Conservation (phyloP, 805 yeast genomes). For the Saturnispora quitensis region DNA sequence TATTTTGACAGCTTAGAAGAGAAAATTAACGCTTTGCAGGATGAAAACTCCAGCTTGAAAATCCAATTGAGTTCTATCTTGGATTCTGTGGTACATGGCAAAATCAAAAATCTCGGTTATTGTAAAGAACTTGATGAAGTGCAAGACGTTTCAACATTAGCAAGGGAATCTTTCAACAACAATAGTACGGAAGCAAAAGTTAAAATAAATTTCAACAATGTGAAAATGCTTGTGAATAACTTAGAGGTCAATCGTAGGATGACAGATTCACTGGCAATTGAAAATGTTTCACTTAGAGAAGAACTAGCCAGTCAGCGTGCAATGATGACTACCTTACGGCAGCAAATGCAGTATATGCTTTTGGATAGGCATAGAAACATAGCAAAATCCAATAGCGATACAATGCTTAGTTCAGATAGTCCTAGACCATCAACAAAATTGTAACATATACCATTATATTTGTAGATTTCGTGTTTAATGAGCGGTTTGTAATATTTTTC, state of each 20-base stretch:
- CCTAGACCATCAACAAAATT: slow-evolving; percentile 7
- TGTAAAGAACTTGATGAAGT: slow-evolving; percentile 38
- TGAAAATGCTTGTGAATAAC: slow-evolving; percentile 19
- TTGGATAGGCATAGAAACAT: slow-evolving; percentile 31
- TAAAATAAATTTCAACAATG: slow-evolving; percentile 32
- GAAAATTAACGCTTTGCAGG: slow-evolving; percentile 23
- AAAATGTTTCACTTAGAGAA: slow-evolving; percentile 31
- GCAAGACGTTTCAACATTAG: neutral
- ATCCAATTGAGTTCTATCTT: slow-evolving; percentile 36
- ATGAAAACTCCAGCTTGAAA: slow-evolving; percentile 34
- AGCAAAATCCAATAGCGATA: neutral
- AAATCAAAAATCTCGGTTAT: slow-evolving; percentile 41
- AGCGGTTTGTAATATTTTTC: neutral
- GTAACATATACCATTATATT: neutral
- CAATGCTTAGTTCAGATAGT: neutral
- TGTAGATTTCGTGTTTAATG: neutral
- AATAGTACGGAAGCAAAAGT: slow-evolving; percentile 26
- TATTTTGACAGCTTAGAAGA: slow-evolving; percentile 23
- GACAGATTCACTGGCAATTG: slow-evolving; percentile 17
- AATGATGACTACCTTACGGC: slow-evolving; percentile 36
- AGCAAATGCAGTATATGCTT: slow-evolving; percentile 41
- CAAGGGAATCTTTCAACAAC: neutral
- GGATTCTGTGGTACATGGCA: slow-evolving; percentile 41
- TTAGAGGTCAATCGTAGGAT: slow-evolving; percentile 21
- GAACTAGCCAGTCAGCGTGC: slow-evolving; percentile 39